These are phyloP conservation scores for Ottelia alismoides DNA, from an alignment of 106 monocot genomes.

Conservation along the genomic window DNA sequence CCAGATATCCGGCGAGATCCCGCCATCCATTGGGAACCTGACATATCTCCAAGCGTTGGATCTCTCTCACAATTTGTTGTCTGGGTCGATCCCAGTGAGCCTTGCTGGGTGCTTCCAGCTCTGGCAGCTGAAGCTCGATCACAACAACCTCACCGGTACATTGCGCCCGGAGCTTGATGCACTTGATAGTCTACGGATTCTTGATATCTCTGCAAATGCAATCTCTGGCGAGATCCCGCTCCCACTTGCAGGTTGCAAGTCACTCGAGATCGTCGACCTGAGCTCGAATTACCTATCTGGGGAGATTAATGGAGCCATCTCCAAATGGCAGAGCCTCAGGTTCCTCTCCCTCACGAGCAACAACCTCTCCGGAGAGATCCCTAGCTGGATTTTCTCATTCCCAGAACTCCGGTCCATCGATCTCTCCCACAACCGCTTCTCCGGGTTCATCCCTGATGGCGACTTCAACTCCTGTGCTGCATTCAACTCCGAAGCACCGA, in stretches of 20 bases:
- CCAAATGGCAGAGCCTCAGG: constrained; percentile 66
- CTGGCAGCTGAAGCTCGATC: constrained; percentile 57
- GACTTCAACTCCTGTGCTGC: constrained; percentile 46
- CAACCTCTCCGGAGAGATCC: constrained; percentile 47
- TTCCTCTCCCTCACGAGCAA: constrained; percentile 52
- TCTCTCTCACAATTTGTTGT: constrained; percentile 51
- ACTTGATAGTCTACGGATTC: constrained; percentile 59
- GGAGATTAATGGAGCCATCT: constrained; percentile 72
- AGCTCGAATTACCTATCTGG: constrained; percentile 47
- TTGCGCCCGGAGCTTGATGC: constrained; percentile 84
- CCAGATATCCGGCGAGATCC: constrained; percentile 59
- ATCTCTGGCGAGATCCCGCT: constrained; percentile 93
- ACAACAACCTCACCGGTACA: constrained; percentile 72
- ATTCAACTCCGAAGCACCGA: constrained; percentile 19
- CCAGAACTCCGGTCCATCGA: constrained; percentile 48
- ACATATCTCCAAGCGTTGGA: constrained; percentile 80
- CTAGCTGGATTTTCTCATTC: constrained; percentile 89
- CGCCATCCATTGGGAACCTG: constrained; percentile 65
- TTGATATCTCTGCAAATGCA: constrained; percentile 47
- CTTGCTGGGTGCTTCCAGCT: constrained; percentile 89
- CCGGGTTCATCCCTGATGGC: constrained; percentile 66
- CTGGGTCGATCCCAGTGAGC: constrained; percentile 60
- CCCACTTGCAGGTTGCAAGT: constrained; percentile 82
- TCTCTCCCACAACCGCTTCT: constrained; percentile 57
- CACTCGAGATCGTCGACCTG: constrained; percentile 66